These are phyloP conservation scores for Geranium rotundifolium DNA, from an alignment of 345 rosid species.

Conservation along the genomic window DNA sequence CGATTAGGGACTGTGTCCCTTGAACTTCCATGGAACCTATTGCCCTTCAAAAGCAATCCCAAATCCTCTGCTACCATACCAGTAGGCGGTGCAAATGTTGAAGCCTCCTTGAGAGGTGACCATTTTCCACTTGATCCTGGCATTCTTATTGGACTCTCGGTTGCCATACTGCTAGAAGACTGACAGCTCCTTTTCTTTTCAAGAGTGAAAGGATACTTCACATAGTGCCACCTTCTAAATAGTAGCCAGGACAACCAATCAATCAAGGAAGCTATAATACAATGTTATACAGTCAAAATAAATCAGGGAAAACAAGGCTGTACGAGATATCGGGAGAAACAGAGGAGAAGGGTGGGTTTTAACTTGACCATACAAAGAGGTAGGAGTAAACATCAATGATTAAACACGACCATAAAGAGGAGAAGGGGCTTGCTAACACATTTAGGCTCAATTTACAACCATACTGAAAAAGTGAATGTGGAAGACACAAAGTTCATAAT, in stretches of 20 bases:
- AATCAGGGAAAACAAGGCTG: background rate
- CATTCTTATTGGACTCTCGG: constrained; percentile 78
- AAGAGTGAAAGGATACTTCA: too few species aligned
- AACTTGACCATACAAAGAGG: too few species aligned
- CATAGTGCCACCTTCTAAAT: background rate
- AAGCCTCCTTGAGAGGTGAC: constrained; percentile 44
- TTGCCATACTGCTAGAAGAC: constrained; percentile 37
- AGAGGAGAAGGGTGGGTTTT: too few species aligned
- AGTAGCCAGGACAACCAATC: background rate
- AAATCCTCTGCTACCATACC: constrained; percentile 62
- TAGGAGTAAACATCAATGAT: too few species aligned
- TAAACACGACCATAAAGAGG: too few species aligned
- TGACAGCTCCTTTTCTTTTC: background rate
- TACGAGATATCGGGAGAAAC: background rate
- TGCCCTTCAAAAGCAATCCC: constrained; percentile 56
- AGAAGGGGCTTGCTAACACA: too few species aligned
- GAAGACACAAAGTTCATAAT: background rate
- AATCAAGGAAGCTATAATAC: too few species aligned
- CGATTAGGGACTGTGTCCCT: constrained; percentile 48
- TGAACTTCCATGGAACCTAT: constrained; percentile 37
- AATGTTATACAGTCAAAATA: background rate
- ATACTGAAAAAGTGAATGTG: background rate
- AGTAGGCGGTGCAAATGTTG: constrained; percentile 40
- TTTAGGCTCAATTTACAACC: background rate
- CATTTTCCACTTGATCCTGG: constrained; percentile 55